Base-by-base conservation (phyloP, 331 rosid genomes). In the Ulmus americana region DNA sequence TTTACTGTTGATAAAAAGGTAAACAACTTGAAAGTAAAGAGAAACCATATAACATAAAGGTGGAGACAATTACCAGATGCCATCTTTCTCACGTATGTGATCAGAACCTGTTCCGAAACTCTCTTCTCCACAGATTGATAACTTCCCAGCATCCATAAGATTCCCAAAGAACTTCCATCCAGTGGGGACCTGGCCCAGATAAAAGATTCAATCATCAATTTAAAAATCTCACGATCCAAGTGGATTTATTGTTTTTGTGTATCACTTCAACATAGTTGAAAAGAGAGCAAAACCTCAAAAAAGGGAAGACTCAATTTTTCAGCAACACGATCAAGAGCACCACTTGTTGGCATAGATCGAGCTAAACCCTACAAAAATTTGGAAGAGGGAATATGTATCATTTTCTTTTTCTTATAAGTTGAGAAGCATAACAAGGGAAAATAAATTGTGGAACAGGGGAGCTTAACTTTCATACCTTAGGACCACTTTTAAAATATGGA, bases 131-230 rank as follows among this genome's bases (percentile, higher is more conserved):
- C 99, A 94, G 56, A 94, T 78, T 8, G 95, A 94, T 83, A 94
- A 74, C 68, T 85, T 82, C 66, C 97, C 97, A 20, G 96, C 95
- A 83, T 94, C 99, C 99, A 90, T 94, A 62, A 94, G 97, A 81
- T 94, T 94, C 54, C 97, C 99, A 66, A 94, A 94, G 84, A 90
- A 94, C 67, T 94, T 94, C 97, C 99, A 94, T 13, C 97, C 99
- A 7, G 99, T 94, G 64, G 99, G 97, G 53, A 94, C 97, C 97
- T 90, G 81, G 74, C 13, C 52, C 48, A 53, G 57, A 35, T 43
- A 52, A 55, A 76, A 53, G 67, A 66, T 39, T 46, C 7, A 15
- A 59, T 41, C 45, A 65, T 35, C 56, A 50, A 58, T 45, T 28
- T 28, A 28, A 60, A 77, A 61, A 45, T 45, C 11, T 49, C 44